Evolutionary conservation across 2,329 filamentous ascomycete species (phyloP).

Genomic region (Ascochyta rabiei): DNA sequence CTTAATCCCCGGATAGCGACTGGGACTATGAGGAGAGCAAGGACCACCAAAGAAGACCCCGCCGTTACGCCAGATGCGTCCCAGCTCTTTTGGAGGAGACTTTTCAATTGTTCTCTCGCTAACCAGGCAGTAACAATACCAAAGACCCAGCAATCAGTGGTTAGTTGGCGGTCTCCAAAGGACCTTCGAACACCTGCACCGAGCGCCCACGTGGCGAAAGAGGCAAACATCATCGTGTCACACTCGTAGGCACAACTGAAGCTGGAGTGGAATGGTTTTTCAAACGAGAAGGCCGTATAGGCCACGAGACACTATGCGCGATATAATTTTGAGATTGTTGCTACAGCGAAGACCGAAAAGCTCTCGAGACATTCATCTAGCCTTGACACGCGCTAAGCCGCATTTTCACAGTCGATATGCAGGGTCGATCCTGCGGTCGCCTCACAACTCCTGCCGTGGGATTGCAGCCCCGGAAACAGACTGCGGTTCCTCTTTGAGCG

Average conservation of each 20-base stretch:
- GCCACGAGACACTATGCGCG: slow-evolving; percentile 4
- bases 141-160: slow-evolving; percentile 28
- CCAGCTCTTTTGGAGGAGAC: slow-evolving; percentile 17
- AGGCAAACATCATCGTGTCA: slow-evolving; percentile 19
- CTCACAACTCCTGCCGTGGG: background rate
- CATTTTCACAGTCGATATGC: slow-evolving; percentile 15
- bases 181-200: slow-evolving; percentile 23
- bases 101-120: slow-evolving; percentile 14
- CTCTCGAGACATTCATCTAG: slow-evolving; percentile 7
- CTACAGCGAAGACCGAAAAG: slow-evolving; percentile 9
- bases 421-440: slow-evolving; percentile 12
- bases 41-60: slow-evolving; percentile 4
- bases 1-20: slow-evolving; percentile 20
- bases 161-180: slow-evolving; percentile 27
- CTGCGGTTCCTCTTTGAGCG: background rate
- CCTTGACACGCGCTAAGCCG: slow-evolving; percentile 15
- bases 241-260: slow-evolving; percentile 1
- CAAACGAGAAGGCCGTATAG: background rate
- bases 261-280: background rate
- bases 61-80: slow-evolving; percentile 6
- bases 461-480: background rate
- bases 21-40: slow-evolving; percentile 14
- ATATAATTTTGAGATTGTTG: slow-evolving; percentile 7
- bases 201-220: slow-evolving; percentile 29
- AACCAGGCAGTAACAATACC: slow-evolving; percentile 15